Conservation (phyloP, 768 basidiomycete species). For the Collybia mongolica region DNA sequence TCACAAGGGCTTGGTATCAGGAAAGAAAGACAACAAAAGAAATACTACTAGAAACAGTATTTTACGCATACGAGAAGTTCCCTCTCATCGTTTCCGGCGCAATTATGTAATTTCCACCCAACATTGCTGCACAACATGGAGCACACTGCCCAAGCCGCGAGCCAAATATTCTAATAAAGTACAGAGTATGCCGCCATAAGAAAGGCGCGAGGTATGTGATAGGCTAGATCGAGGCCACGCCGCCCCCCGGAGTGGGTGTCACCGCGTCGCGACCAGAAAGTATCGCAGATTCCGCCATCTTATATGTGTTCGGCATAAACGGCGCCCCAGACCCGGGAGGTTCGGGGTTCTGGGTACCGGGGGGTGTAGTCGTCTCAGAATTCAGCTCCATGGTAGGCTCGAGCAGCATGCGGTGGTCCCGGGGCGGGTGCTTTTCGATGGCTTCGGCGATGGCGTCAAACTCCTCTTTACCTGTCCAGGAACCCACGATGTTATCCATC, state of each 20-base stretch:
- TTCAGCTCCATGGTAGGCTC: constrained; percentile 26
- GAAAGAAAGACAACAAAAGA: no score
- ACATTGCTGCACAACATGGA: no score
- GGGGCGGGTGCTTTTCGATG: constrained; percentile 46
- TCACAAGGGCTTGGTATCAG: no score
- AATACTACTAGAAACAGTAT: no score
- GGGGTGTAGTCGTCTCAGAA: constrained; percentile 38
- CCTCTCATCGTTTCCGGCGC: no score
- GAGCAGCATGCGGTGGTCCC: constrained; percentile 27
- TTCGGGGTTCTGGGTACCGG: constrained; percentile 55
- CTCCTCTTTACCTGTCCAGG: constrained; percentile 62
- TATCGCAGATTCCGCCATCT: constrained; percentile 34
- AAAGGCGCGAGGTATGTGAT: not conserved
- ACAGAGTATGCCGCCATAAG: not conserved
- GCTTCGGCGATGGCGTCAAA: constrained; percentile 51
- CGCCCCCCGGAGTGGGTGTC: constrained; percentile 40
- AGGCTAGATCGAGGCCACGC: constrained; percentile 9
- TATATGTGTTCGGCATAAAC: constrained; percentile 37
- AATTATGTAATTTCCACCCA: no score
- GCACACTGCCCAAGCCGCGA: no score
- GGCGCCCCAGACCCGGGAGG: constrained; percentile 55
- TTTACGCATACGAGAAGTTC: no score
- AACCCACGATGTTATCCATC: constrained; percentile 47
- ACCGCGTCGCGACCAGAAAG: constrained; percentile 41
- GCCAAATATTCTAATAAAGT: not conserved